phyloP scores from a whole-genome alignment of 1,284 basidiomycete genomes.

The Puccinia coronata region DNA sequence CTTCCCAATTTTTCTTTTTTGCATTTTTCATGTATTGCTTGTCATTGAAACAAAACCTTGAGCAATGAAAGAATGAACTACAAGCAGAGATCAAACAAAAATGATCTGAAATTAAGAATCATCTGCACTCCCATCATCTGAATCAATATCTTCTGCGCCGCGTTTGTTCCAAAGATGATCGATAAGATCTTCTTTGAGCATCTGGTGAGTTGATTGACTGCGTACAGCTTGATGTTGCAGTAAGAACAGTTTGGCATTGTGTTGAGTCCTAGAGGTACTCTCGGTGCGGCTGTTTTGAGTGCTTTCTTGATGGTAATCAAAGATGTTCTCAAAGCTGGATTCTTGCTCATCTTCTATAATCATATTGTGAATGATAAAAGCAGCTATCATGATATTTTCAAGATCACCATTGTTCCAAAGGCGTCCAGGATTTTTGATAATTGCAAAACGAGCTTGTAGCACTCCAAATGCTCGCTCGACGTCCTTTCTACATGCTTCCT shows the following conservation, averaged over 20 bases:
- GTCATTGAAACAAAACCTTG: no score
- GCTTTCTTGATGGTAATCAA: no score
- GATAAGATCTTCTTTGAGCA: slow-evolving; percentile 9
- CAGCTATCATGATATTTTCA: neutral
- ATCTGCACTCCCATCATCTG: neutral
- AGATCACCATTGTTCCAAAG: neutral
- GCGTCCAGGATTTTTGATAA: neutral
- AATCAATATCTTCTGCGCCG: neutral
- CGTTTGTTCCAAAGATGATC: slow-evolving; percentile 15
- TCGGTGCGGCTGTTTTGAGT: no score
- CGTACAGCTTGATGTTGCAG: neutral
- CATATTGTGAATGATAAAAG: slow-evolving; percentile 13
- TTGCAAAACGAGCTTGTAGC: slow-evolving; percentile 2
- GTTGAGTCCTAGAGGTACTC: neutral
- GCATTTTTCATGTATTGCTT: no score
- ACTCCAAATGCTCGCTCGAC: slow-evolving; percentile 32
- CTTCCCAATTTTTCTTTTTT: no score
- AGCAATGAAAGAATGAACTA: no score
- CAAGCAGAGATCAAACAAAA: neutral
- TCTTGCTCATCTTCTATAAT: neutral
- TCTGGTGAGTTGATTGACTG: neutral
- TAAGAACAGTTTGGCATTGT: neutral
- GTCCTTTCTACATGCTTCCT: neutral
- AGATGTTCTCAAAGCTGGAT: no score
- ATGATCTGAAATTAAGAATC: neutral